Evolutionary conservation across 345 rosid genomes (phyloP), one percentile per base, ranked within the genome.

Genomic region (Tarenaya hassleriana): DNA sequence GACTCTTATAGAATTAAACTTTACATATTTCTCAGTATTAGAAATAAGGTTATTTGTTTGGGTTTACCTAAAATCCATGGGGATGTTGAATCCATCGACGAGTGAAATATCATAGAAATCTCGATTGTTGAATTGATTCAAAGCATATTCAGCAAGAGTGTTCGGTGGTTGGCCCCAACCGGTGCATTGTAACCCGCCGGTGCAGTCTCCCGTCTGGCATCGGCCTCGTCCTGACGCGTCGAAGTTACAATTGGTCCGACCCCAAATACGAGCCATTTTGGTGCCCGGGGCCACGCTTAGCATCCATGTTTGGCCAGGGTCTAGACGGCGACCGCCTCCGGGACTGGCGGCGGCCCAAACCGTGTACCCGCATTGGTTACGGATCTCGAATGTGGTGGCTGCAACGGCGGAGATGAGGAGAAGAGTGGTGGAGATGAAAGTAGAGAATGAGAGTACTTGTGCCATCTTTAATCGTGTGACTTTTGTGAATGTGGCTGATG

Each of bases 191-290:
- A 77, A 71, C 41, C 64, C 44, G 16, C 79, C 79, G 3, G 54
- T 66, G 0, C 95, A 82, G 15, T 77, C 86, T 1, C 89, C 83
- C 0, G 81, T 82, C 45, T 70, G 13, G 5, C 94, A 85, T n/a
- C 49, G 49, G 17, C 50, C 71, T 19, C 62, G 61, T 4, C 71
- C 71, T 0, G 66, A 60, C 1, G 61, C 48, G 41, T 67, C 71
- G 37, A 67, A 67, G 37, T 67, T 67, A 49, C 71, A 67, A 67
- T 67, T n/a, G n/a, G n/a, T n/a, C n/a, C n/a, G n/a, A n/a, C n/a
- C n/a, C n/a, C n/a, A n/a, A n/a, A n/a, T n/a, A 16, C 71, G 62
- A 17, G 67, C 71, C 67, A 67, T 67, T 14, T 29, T 1, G 2
- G 71, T 67, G 0, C 71, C 62, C 0, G 66, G 66, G 1, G 66